Evolutionary conservation across 2,329 filamentous ascomycete genomes (phyloP).

Genomic region (Beauveria medogensis): DNA sequence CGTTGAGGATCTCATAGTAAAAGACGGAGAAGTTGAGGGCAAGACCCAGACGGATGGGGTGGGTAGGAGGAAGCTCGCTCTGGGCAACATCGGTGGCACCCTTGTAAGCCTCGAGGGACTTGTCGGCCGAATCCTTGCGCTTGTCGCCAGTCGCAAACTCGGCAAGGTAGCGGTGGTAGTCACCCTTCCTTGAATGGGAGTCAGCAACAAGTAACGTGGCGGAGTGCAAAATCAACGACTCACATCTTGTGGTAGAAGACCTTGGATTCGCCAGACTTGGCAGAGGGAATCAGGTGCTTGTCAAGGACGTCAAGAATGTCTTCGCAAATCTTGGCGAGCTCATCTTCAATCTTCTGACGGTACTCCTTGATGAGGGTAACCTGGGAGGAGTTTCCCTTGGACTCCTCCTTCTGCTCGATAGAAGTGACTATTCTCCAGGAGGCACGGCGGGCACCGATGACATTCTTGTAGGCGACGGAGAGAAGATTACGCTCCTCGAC

Average conservation of each 20-base stretch:
- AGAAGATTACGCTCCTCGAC: conserved; percentile 97
- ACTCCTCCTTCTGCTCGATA: conserved; percentile 99
- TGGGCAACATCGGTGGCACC: conserved; percentile 94
- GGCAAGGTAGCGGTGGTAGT: conserved; percentile 98
- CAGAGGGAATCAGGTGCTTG: conserved; percentile 86
- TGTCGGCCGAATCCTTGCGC: conserved; percentile 89
- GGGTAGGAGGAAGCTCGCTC: conserved; percentile 92
- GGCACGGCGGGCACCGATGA: conserved; percentile 91
- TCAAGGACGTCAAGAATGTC: conserved; percentile 94
- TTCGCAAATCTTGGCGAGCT: conserved; percentile 95
- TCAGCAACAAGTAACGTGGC: neutral
- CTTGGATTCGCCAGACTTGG: conserved; percentile 94
- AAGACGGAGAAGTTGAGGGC: conserved; percentile 99
- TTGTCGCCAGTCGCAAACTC: conserved; percentile 93
- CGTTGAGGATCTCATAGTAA: conserved; percentile 99
- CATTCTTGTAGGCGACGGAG: conserved; percentile 98
- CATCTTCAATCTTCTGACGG: conserved; percentile 95
- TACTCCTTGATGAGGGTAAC: conserved; percentile 93
- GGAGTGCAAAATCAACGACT: neutral
- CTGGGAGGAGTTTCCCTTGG: conserved; percentile 91
- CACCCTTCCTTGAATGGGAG: conserved; percentile 71
- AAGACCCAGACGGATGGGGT: conserved; percentile 95
- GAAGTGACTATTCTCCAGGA: conserved; percentile 98
- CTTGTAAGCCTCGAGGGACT: conserved; percentile 97
- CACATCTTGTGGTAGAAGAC: conserved; percentile 99